Conservation (phyloP, 352 stramenopile genomes). For the Globisporangium cederbergense region DNA sequence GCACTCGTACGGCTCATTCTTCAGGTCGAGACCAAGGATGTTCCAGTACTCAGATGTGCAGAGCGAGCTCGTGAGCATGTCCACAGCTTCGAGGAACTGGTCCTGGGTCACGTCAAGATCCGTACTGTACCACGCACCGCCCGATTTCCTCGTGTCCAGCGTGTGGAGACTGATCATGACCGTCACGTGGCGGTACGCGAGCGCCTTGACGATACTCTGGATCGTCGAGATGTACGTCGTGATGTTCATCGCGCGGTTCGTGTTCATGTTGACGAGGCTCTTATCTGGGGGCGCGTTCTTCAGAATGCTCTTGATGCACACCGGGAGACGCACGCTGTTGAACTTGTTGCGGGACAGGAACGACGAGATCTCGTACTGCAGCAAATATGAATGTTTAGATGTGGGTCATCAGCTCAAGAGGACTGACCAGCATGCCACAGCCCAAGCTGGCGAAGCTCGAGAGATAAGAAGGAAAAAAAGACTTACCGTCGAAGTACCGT, state of each 20-base stretch:
- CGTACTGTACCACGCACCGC: conserved; percentile 57
- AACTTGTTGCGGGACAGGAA: conserved; percentile 74
- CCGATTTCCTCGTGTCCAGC: conserved; percentile 34
- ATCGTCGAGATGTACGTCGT: conserved; percentile 64
- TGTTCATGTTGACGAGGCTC: conserved; percentile 55
- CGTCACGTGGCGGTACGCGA: conserved; percentile 59
- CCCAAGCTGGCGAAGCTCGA: not conserved
- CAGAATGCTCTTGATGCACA: conserved; percentile 57
- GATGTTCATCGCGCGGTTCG: conserved; percentile 67
- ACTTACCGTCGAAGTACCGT: conserved; percentile 50
- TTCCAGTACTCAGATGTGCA: conserved; percentile 64
- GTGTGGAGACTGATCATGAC: conserved; percentile 77
- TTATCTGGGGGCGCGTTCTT: conserved; percentile 39
- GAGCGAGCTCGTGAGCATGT: conserved; percentile 54
- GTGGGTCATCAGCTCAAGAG: not conserved
- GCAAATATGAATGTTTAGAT: not conserved
- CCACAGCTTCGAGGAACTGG: conserved; percentile 48
- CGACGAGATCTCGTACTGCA: conserved; percentile 52
- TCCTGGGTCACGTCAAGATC: conserved; percentile 45
- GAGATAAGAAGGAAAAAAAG: not conserved
- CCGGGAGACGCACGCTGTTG: conserved; percentile 56
- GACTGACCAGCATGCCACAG: not conserved
- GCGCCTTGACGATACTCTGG: conserved; percentile 47
- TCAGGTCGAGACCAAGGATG: conserved; percentile 63
- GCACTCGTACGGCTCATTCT: conserved; percentile 67